These are phyloP conservation scores for Pneumocystis carinii DNA, from an alignment of 1,139 yeast species.

Conservation along the genomic window DNA sequence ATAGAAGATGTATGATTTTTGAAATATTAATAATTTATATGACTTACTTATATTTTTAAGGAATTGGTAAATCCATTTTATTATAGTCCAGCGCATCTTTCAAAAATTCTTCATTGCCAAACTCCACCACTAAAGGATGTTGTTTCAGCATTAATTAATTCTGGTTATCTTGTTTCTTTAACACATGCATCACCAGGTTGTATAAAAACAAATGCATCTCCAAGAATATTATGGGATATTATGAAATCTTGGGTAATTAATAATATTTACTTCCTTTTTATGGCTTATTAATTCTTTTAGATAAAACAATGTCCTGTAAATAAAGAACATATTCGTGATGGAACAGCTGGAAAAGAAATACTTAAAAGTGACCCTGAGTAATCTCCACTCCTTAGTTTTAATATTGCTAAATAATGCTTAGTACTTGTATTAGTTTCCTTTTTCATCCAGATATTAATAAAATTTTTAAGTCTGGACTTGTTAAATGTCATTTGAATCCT, in stretches of 20 bases:
- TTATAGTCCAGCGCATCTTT: constrained; percentile 61
- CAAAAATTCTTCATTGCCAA: constrained; percentile 62
- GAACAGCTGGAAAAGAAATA: constrained; percentile 51
- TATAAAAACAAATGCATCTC: constrained; percentile 80
- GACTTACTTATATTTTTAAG: neutral
- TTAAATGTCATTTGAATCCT: constrained; percentile 82
- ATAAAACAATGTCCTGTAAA: constrained; percentile 33
- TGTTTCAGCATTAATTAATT: constrained; percentile 69
- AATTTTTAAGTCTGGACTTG: constrained; percentile 58
- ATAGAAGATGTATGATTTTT: constrained; percentile 49
- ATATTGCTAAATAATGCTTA: constrained; percentile 39
- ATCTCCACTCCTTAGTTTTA: constrained; percentile 15
- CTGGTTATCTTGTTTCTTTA: constrained; percentile 65
- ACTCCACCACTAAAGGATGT: constrained; percentile 66
- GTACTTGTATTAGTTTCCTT: constrained; percentile 31
- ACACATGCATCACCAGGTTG: constrained; percentile 83
- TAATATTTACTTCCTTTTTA: neutral
- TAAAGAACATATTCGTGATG: constrained; percentile 29
- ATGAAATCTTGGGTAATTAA: constrained; percentile 41
- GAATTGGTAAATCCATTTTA: constrained; percentile 46
- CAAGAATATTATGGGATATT: constrained; percentile 59
- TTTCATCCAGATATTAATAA: constrained; percentile 26
- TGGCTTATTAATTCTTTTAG: neutral
- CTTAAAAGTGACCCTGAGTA: constrained; percentile 30
- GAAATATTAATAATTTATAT: neutral